phyloP scores from a whole-genome alignment of 441 rosid species.

The Breynia disticha region DNA sequence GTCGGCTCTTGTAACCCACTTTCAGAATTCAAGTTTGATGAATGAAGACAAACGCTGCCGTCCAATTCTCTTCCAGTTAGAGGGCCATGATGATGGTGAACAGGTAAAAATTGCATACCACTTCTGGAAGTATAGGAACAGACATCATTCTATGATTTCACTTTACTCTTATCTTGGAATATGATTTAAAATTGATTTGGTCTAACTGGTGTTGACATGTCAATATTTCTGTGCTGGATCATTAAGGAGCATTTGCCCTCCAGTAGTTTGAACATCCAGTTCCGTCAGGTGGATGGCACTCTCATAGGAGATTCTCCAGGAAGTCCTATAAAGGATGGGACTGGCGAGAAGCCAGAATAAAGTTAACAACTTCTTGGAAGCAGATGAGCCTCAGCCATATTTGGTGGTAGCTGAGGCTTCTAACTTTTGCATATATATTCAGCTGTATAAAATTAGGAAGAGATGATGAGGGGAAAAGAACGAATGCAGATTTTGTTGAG shows the following conservation, averaged over 20 bases:
- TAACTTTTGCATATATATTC: slow-evolving; percentile 30
- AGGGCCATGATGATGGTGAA: slow-evolving; percentile 43
- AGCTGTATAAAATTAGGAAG: slow-evolving; percentile 35
- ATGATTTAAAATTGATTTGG: too few relatives aligned
- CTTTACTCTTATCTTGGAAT: too few relatives aligned
- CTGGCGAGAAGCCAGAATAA: slow-evolving; percentile 16
- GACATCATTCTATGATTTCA: not conserved
- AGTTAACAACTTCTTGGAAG: slow-evolving; percentile 17
- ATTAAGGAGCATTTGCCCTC: slow-evolving; percentile 38
- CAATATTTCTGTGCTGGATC: not conserved
- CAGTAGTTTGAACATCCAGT: slow-evolving; percentile 33
- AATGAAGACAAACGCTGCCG: slow-evolving; percentile 99
- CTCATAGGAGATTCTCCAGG: slow-evolving; percentile 27
- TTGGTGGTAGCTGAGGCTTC: slow-evolving; percentile 17
- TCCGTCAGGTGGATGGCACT: slow-evolving; percentile 39
- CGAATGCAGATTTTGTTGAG: slow-evolving; percentile 35
- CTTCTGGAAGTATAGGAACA: not conserved
- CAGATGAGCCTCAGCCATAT: slow-evolving; percentile 15
- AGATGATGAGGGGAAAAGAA: slow-evolving; percentile 19
- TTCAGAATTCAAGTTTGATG: slow-evolving; percentile 99
- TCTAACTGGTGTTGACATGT: too few relatives aligned
- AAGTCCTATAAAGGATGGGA: slow-evolving; percentile 23
- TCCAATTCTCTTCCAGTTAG: slow-evolving; percentile 75
- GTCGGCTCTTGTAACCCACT: slow-evolving; percentile 85
- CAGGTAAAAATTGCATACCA: slow-evolving; percentile 35